Evolutionary conservation across 768 basidiomycete genomes (phyloP).

Genomic region (Suillus ampliporus): DNA sequence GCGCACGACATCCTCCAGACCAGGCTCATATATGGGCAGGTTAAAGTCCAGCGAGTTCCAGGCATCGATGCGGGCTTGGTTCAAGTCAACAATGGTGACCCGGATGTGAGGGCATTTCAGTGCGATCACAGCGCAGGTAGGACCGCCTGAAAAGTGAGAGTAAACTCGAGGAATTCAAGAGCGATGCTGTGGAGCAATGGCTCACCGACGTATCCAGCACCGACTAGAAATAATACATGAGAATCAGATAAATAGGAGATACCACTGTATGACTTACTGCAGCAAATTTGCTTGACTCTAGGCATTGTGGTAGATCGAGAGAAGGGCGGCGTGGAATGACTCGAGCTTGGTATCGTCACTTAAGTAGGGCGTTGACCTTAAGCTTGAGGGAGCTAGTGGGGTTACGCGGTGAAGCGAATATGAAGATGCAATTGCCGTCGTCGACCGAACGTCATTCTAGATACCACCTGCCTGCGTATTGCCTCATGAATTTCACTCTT

Average conservation of each 20-base stretch:
- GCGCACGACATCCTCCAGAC: conserved; percentile 90
- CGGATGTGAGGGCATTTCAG: conserved; percentile 90
- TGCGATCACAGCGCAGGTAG: conserved; percentile 94
- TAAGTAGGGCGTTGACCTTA: background rate
- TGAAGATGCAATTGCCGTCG: background rate
- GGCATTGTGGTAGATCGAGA: conserved; percentile 31
- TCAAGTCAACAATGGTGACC: conserved; percentile 98
- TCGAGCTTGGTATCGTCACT: background rate
- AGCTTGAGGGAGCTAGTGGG: conserved; percentile 3
- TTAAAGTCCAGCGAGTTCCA: conserved; percentile 91
- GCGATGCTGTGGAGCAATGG: conserved; percentile 12
- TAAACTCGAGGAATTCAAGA: conserved; percentile 17
- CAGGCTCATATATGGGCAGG: conserved; percentile 98
- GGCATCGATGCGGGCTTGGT: conserved; percentile 91
- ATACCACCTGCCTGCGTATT: background rate
- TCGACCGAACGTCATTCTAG: background rate
- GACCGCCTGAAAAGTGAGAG: conserved; percentile 67
- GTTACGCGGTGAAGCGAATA: conserved; percentile 3
- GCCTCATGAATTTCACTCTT: background rate
- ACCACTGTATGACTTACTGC: conserved; percentile 63
- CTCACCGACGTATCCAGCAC: conserved; percentile 93
- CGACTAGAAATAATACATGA: conserved; percentile 52
- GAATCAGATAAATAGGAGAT: conserved; percentile 7
- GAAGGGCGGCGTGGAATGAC: background rate
- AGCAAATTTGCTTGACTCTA: conserved; percentile 82